phyloP scores from a whole-genome alignment of 2,329 filamentous ascomycete genomes.

The Penicillium sp. region DNA sequence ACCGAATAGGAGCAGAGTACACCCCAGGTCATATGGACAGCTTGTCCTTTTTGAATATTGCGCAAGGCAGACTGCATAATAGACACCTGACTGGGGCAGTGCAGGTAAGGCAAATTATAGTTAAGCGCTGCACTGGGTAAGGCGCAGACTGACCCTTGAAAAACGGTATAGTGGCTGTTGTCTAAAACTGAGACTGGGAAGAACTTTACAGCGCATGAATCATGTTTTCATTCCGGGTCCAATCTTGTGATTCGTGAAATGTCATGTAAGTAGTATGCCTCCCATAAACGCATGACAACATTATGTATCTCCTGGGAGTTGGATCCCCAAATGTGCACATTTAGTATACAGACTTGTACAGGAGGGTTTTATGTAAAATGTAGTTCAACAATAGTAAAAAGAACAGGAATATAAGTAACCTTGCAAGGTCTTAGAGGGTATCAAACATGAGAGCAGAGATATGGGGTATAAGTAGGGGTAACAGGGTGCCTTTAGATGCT shows the following conservation, averaged over 20 bases:
- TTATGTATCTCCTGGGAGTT: not conserved
- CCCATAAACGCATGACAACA: not conserved
- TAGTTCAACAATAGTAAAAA: too few relatives aligned
- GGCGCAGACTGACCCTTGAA: too few relatives aligned
- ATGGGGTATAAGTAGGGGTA: not conserved
- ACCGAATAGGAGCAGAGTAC: too few relatives aligned
- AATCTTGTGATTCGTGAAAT: not conserved
- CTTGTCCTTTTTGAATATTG: not conserved
- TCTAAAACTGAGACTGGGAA: not conserved
- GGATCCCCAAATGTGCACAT: not conserved
- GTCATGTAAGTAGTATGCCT: not conserved
- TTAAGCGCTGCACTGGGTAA: not conserved
- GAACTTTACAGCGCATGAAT: not conserved
- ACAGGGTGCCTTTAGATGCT: not conserved
- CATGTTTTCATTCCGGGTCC: not conserved
- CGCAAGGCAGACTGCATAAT: not conserved
- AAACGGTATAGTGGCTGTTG: not conserved
- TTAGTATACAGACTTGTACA: not conserved
- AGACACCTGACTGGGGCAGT: not conserved
- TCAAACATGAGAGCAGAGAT: not conserved
- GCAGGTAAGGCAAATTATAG: not conserved
- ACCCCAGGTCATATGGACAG: not conserved
- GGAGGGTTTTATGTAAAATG: not conserved
- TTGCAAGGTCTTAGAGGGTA: not conserved
- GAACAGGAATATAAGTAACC: not conserved